Percentiles rank a stretch among this genome's conserved stretches.
Evolutionary conservation across 345 rosid species (phyloP).

Genomic region (Citrus maxima): DNA sequence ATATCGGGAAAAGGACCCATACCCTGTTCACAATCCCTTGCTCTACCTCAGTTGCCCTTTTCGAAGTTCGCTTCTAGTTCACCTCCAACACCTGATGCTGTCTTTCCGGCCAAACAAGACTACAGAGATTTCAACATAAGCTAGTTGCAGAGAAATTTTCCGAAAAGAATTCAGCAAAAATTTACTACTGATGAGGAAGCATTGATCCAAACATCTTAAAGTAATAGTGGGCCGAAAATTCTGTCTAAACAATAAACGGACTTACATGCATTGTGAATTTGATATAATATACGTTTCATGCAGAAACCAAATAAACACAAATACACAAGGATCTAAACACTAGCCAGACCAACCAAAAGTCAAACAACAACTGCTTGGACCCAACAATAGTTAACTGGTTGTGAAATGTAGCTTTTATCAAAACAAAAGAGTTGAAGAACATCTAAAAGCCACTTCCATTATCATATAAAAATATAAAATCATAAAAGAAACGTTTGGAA

Average conservation of each 20-base stretch:
- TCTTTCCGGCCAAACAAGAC: constrained; percentile 69
- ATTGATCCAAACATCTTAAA: background rate
- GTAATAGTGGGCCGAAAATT: background rate
- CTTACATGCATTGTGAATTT: background rate
- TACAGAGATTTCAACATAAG: background rate
- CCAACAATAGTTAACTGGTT: background rate
- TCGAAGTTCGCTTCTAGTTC: constrained; percentile 62
- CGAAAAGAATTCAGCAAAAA: background rate
- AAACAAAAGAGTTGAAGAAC: too few relatives aligned
- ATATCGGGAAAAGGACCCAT: constrained; percentile 16
- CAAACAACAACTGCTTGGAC: too few relatives aligned
- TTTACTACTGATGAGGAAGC: background rate
- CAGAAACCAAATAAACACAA: background rate
- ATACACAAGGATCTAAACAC: background rate
- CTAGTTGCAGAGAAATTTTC: background rate
- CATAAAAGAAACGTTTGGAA: too few relatives aligned
- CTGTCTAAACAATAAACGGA: background rate
- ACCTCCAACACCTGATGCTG: constrained; percentile 90
- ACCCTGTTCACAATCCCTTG: constrained; percentile 73
- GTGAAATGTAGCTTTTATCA: too few relatives aligned
- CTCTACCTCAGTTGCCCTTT: constrained; percentile 74
- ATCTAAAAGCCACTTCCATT: too few relatives aligned
- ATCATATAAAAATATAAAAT: too few relatives aligned
- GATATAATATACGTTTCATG: background rate
- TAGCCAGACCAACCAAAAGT: background rate